Base-by-base conservation (phyloP, 805 yeast species). In the Pichia eremophila region DNA sequence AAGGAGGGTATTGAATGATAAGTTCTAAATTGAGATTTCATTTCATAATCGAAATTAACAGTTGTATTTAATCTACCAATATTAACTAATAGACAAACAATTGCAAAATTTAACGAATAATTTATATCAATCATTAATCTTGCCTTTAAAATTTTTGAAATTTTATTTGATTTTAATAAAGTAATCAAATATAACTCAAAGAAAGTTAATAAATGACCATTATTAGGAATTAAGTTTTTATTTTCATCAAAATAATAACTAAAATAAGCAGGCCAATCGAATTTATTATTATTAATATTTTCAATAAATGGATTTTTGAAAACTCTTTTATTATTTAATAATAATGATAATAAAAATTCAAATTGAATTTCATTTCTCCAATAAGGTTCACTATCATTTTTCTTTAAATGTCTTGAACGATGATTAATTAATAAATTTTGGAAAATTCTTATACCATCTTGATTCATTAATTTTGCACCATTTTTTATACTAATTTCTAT, bases 1-100 rank as follows among this genome's bases (percentile, higher is more conserved):
- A 91, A 70, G 11, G 89, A 79, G 0, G 99, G 99, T 34, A 91
- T 87, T 12, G 95, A 85, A 66, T 91, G 97, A 61, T 85, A 91
- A 0, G 97, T 90, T 58, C 99, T 74, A 52, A 91, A 72, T 54
- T 89, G 91, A 0, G 96, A 87, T 56, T 88, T 83, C 98, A 91
- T 91, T 59, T 89, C 97, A 22, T 95, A 87, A 48, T 88, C 95
- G 61, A 91, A 85, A 66, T 91, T 91, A 45, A 91, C 82, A 3
- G 98, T 91, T 2, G 99, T 91, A 68, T 91, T 91, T 80, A 91
- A 79, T 52, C 97, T 73, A 10, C 98, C 98, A 46, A 90, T 79
- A 60, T 91, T 91, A 17, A 91, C 97, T 51, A 91, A 70, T 37
- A 91, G 66, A 54, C 96, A 88, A 22, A 66, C 55, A 11, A 65